Conservation (phyloP, 192 early-diverging fungal genomes). For the Podila horticola region DNA sequence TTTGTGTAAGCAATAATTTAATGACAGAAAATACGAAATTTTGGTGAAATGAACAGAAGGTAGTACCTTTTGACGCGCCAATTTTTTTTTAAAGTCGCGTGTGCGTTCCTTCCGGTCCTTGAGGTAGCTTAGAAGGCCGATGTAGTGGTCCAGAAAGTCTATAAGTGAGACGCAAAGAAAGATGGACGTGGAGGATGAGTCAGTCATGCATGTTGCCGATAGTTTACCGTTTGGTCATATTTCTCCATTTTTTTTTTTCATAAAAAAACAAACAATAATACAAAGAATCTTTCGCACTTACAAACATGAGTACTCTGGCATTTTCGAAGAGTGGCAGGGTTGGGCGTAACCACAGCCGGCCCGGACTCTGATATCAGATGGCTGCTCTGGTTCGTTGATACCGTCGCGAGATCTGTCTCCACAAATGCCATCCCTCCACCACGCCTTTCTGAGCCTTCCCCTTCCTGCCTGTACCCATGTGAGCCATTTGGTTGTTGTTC, state of each 20-base stretch:
- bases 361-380: not conserved
- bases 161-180: slow-evolving; percentile 22
- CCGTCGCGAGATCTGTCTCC: not conserved
- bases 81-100: slow-evolving; percentile 62
- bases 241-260: too few relatives aligned
- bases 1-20: too few relatives aligned
- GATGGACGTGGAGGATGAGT: too few relatives aligned
- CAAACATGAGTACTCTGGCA: slow-evolving; percentile 36
- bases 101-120: slow-evolving; percentile 70
- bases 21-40: too few relatives aligned
- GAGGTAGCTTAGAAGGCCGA: slow-evolving; percentile 83
- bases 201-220: too few relatives aligned
- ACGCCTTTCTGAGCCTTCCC: not conserved
- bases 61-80: slow-evolving; percentile 16
- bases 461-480: not conserved
- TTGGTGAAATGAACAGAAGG: too few relatives aligned
- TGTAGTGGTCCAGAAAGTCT: slow-evolving; percentile 87
- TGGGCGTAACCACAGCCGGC: not conserved
- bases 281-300: not conserved
- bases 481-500: not conserved
- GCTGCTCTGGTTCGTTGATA: not conserved
- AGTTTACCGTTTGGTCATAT: too few relatives aligned
- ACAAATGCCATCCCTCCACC: not conserved
- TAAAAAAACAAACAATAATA: slow-evolving; percentile 2
- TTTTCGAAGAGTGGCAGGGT: slow-evolving; percentile 28